phyloP scores from a whole-genome alignment of 179 eudicot species.

The Patellifolia procumbens region DNA sequence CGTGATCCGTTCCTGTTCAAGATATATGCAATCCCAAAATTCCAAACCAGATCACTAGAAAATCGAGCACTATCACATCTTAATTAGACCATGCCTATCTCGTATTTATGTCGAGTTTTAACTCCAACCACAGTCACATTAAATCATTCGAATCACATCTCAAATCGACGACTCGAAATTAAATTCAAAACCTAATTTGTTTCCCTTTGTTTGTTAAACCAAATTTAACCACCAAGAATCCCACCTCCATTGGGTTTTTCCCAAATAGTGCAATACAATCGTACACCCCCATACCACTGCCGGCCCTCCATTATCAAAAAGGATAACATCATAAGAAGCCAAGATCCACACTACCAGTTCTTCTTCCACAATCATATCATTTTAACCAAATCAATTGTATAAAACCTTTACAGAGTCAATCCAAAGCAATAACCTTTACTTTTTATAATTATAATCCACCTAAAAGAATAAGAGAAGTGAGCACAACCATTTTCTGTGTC shows the following conservation, averaged over 20 bases:
- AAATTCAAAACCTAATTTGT: too few species aligned
- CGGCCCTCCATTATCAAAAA: neutral
- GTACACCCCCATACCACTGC: neutral
- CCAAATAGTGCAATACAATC: neutral
- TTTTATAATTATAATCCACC: neutral
- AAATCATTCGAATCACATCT: too few species aligned
- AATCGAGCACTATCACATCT: too few species aligned
- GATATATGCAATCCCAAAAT: too few species aligned
- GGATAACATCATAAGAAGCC: neutral
- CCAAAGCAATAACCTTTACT: neutral
- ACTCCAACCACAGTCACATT: too few species aligned
- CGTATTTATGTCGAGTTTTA: too few species aligned
- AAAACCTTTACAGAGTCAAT: conserved; percentile 1
- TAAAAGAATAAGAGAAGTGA: neutral
- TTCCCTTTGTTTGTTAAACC: too few species aligned
- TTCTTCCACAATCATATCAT: neutral
- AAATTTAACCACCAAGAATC: neutral
- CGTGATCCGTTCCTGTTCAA: too few species aligned
- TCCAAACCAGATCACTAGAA: too few species aligned
- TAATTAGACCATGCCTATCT: too few species aligned
- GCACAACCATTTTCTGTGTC: neutral
- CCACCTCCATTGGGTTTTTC: neutral
- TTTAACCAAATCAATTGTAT: neutral
- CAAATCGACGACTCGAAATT: too few species aligned
- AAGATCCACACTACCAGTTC: neutral